These are phyloP conservation scores for Cercophora sp. DNA, from an alignment of 495 filamentous ascomycete species.

Conservation along the genomic window DNA sequence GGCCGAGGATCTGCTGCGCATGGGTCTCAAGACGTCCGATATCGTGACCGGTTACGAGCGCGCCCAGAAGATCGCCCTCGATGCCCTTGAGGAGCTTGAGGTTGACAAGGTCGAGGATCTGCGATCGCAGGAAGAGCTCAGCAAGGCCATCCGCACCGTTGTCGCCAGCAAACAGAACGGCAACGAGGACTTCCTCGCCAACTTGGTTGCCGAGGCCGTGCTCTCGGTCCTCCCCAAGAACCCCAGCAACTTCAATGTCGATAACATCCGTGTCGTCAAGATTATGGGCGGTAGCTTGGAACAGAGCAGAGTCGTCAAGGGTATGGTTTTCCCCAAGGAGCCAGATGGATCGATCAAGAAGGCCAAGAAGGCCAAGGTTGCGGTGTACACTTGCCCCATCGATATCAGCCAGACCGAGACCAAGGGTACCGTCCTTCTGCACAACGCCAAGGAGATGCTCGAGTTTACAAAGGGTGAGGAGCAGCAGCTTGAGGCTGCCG, in stretches of 20 bases:
- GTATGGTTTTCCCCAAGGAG: slow-evolving; percentile 96
- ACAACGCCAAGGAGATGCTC: slow-evolving; percentile 97
- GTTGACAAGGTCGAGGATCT: slow-evolving; percentile 88
- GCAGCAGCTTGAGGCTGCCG: slow-evolving; percentile 75
- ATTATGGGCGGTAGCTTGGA: slow-evolving; percentile 97
- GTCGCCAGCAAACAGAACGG: slow-evolving; percentile 96
- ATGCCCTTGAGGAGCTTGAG: slow-evolving; percentile 80
- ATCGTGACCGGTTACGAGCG: slow-evolving; percentile 94
- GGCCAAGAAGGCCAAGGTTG: slow-evolving; percentile 89
- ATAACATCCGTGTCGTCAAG: slow-evolving; percentile 98
- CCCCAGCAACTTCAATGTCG: slow-evolving; percentile 97
- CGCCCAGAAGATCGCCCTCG: slow-evolving; percentile 81
- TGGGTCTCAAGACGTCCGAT: slow-evolving; percentile 96
- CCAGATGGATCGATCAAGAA: slow-evolving; percentile 89
- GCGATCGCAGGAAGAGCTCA: slow-evolving; percentile 71
- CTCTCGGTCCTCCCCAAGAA: slow-evolving; percentile 95
- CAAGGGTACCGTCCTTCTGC: slow-evolving; percentile 97
- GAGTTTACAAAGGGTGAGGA: slow-evolving; percentile 98
- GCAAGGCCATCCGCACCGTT: slow-evolving; percentile 93
- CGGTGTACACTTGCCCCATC: slow-evolving; percentile 92
- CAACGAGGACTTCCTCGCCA: slow-evolving; percentile 79
- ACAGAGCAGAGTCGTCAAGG: slow-evolving; percentile 90
- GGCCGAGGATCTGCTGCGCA: slow-evolving; percentile 89
- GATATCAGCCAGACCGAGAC: slow-evolving; percentile 97
- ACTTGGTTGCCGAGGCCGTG: slow-evolving; percentile 87